These are phyloP conservation scores for Dissoconium aciculare DNA, from an alignment of 2,329 filamentous ascomycete genomes.

Conservation along the genomic window DNA sequence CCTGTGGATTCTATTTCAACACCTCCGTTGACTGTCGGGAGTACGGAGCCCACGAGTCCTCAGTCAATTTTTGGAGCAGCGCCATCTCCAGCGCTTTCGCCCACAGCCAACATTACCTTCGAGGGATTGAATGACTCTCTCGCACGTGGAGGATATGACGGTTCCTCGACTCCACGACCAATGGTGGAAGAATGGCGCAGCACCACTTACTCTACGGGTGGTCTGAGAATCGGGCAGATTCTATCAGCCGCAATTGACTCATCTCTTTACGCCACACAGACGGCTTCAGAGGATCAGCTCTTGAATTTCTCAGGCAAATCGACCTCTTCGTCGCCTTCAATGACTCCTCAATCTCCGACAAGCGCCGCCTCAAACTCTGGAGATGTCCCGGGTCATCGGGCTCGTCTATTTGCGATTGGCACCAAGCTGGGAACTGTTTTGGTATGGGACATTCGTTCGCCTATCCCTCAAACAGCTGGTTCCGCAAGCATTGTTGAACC, in stretches of 20 bases:
- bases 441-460: conserved; percentile 70
- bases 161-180: conserved; percentile 17
- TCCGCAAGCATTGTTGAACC: conserved; percentile 49
- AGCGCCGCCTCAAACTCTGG: conserved; percentile 30
- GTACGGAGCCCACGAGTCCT: conserved; percentile 15
- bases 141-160: conserved; percentile 14
- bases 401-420: conserved; percentile 66
- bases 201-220: conserved; percentile 47
- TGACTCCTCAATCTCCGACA: conserved; percentile 36
- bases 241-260: conserved; percentile 57
- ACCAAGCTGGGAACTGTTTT: conserved; percentile 64
- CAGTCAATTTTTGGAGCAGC: conserved; percentile 38
- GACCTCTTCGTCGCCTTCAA: conserved; percentile 38
- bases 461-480: conserved; percentile 39
- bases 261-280: conserved; percentile 57
- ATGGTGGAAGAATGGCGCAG: conserved; percentile 50
- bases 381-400: conserved; percentile 72
- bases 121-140: conserved; percentile 15
- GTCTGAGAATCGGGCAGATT: conserved; percentile 45
- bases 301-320: conserved; percentile 43
- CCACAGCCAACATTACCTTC: conserved; percentile 5
- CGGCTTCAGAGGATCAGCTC: conserved; percentile 64
- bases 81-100: conserved; percentile 18
- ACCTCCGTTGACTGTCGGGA: conserved; percentile 16
- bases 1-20: conserved; percentile 9